Evolutionary conservation across 148 eudicot species (phyloP).

Genomic region (Vaccinium myrtillus): DNA sequence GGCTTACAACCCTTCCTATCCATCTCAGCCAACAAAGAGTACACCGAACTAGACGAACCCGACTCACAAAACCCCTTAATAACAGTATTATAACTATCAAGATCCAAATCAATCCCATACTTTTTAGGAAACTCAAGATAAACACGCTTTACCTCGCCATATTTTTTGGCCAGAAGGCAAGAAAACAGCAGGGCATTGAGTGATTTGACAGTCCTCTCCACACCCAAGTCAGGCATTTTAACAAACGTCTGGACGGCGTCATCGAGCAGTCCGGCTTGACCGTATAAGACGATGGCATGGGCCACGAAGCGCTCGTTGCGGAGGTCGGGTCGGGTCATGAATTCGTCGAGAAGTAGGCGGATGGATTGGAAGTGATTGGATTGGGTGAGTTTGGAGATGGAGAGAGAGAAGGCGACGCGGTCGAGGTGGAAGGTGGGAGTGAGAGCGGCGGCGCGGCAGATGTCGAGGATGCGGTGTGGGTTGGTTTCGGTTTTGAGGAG

Average conservation of each 20-base stretch:
- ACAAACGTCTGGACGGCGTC: conserved; percentile 62
- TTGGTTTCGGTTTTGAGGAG: conserved; percentile 61
- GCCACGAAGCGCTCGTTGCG: conserved; percentile 49
- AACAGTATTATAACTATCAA: conserved; percentile 66
- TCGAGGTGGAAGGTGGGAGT: conserved; percentile 67
- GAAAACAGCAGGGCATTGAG: conserved; percentile 69
- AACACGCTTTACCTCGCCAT: conserved; percentile 50
- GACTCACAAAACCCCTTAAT: conserved; percentile 70
- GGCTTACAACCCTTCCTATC: conserved; percentile 59
- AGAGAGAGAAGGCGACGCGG: conserved; percentile 62
- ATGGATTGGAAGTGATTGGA: conserved; percentile 51
- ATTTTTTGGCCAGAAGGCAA: conserved; percentile 56
- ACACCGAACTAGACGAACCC: conserved; percentile 57
- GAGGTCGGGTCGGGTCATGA: conserved; percentile 55
- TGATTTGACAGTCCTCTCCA: conserved; percentile 51
- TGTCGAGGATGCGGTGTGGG: conserved; percentile 69
- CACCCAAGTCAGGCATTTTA: conserved; percentile 54
- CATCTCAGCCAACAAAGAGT: conserved; percentile 72
- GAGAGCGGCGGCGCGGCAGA: conserved; percentile 70
- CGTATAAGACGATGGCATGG: conserved; percentile 67
- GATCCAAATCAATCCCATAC: conserved; percentile 51
- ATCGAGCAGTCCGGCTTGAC: conserved; percentile 61
- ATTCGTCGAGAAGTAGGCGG: conserved; percentile 51
- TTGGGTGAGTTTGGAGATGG: conserved; percentile 53
- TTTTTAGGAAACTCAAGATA: conserved; percentile 58